phyloP scores from a whole-genome alignment of 306 rosid genomes.

The Pterocarpus santalinus region DNA sequence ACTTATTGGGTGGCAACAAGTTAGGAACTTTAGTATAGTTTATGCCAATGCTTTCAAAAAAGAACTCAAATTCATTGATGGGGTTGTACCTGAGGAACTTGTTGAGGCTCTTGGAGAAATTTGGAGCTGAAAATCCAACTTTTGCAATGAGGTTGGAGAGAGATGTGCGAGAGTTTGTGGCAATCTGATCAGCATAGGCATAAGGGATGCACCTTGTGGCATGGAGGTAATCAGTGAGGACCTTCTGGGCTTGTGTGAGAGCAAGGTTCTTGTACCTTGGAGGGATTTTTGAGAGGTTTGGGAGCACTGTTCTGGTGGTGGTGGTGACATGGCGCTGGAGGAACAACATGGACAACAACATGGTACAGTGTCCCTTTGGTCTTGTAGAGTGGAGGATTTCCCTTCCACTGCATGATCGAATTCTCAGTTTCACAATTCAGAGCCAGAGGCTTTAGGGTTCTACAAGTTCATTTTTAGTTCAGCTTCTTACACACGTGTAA shows the following conservation, averaged over 20 bases:
- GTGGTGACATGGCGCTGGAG: slow-evolving; percentile 52
- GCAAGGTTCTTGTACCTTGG: slow-evolving; percentile 57
- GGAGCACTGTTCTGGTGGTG: slow-evolving; percentile 40
- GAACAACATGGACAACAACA: slow-evolving; percentile 20
- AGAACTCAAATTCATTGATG: slow-evolving; percentile 84
- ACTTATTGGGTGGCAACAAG: slow-evolving; percentile 65
- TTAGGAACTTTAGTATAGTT: slow-evolving; percentile 44
- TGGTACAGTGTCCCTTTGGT: background rate
- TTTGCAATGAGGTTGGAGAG: slow-evolving; percentile 62
- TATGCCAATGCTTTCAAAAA: slow-evolving; percentile 87
- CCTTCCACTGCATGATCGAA: background rate
- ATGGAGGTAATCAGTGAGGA: slow-evolving; percentile 77
- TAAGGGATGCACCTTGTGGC: slow-evolving; percentile 70
- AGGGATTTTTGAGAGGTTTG: slow-evolving; percentile 50
- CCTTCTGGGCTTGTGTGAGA: slow-evolving; percentile 61
- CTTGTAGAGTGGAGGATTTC: background rate
- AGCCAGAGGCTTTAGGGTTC: no score
- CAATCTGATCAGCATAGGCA: slow-evolving; percentile 71
- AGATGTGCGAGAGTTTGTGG: slow-evolving; percentile 56
- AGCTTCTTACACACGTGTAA: no score
- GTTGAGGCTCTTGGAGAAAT: slow-evolving; percentile 54
- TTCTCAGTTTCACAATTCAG: background rate
- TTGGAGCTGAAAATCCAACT: slow-evolving; percentile 49
- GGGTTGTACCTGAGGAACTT: slow-evolving; percentile 82
- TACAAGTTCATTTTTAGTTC: no score